Percentiles rank a stretch among this genome's conserved stretches.
phyloP scores from a whole-genome alignment of 192 early-diverging fungal species.

The Cladochytrium replicatum region DNA sequence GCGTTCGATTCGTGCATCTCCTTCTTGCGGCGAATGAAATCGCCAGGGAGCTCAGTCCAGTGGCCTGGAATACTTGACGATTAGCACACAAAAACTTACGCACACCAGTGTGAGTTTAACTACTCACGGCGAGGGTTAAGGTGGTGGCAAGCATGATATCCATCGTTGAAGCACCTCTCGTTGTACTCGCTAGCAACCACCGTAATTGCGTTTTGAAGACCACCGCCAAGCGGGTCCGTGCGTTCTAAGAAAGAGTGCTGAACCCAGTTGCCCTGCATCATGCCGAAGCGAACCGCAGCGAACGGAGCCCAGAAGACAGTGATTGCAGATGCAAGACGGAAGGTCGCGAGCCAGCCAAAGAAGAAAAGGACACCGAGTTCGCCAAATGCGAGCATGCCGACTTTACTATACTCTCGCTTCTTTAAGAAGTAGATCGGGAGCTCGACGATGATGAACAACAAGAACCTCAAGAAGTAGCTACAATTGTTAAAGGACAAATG shows the following conservation, averaged over 20 bases:
- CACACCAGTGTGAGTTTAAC: too few relatives aligned
- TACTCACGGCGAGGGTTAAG: slow-evolving; percentile 31
- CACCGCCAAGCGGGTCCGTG: slow-evolving; percentile 20
- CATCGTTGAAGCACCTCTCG: slow-evolving; percentile 28
- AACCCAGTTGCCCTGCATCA: slow-evolving; percentile 40
- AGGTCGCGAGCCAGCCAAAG: neutral
- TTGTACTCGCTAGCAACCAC: slow-evolving; percentile 24
- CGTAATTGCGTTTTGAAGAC: slow-evolving; percentile 24
- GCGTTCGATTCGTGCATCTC: too few relatives aligned
- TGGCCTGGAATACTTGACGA: too few relatives aligned
- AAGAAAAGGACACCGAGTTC: slow-evolving; percentile 11
- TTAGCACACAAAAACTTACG: too few relatives aligned
- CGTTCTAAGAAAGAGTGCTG: slow-evolving; percentile 34
- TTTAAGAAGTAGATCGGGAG: slow-evolving; percentile 23
- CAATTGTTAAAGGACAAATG: neutral
- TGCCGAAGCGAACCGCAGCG: slow-evolving; percentile 19
- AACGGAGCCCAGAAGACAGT: slow-evolving; percentile 18
- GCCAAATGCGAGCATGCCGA: neutral
- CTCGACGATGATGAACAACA: slow-evolving; percentile 14
- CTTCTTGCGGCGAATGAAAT: too few relatives aligned
- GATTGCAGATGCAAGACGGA: slow-evolving; percentile 7
- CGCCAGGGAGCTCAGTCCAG: too few relatives aligned
- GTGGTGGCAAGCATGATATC: slow-evolving; percentile 40
- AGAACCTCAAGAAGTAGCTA: slow-evolving; percentile 32
- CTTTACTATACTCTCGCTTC: slow-evolving; percentile 10